Evolutionary conservation across 768 basidiomycete genomes (phyloP), one percentile per base, ranked within the genome.

Genomic region (Dentipellis sp.): DNA sequence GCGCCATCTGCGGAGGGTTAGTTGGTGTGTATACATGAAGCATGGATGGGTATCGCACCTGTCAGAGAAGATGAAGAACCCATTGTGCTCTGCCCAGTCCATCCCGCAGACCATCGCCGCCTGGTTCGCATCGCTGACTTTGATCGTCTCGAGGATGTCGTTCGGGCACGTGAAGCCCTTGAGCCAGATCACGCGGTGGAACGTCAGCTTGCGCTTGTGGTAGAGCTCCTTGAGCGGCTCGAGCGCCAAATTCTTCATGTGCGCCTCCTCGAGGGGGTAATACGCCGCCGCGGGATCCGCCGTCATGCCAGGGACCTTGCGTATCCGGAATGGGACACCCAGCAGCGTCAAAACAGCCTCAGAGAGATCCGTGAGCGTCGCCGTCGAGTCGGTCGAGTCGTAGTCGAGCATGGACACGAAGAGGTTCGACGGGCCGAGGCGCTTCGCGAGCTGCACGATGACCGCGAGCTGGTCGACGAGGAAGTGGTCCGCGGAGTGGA

Each of bases 31-130:
- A n/a, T n/a, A n/a, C n/a, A n/a, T n/a, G n/a, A n/a, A n/a, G n/a
- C n/a, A n/a, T n/a, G n/a, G n/a, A n/a, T n/a, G n/a, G 6, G 9
- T 42, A 1, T 42, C 23, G 42, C 23, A 91, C 94, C 95, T 78
- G 70, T 97, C 95, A 16, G 94, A 97, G 72, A 97, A 98, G 62
- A 97, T 94, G 76, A 97, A 99, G 71, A 92, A 88, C 0, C 94
- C 94, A 60, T 93, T 91, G 65, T 94, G 89, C 70, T 99, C 94
- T 10, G 94, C 95, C 97, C 97, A 99, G 66, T 99, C 97, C 95
- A 98, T 98, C n/a, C 94, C 95, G 66, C 97, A 98, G 1, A 97
- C 93, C 91, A 99, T 92, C 0, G 94, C 91, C 2, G 97, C 97
- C 62, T 94, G 83, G 66, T 98, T 99, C 35, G 80, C 79, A 62